Conservation (phyloP, 1,139 yeast genomes). For the Taphrina confusa region DNA sequence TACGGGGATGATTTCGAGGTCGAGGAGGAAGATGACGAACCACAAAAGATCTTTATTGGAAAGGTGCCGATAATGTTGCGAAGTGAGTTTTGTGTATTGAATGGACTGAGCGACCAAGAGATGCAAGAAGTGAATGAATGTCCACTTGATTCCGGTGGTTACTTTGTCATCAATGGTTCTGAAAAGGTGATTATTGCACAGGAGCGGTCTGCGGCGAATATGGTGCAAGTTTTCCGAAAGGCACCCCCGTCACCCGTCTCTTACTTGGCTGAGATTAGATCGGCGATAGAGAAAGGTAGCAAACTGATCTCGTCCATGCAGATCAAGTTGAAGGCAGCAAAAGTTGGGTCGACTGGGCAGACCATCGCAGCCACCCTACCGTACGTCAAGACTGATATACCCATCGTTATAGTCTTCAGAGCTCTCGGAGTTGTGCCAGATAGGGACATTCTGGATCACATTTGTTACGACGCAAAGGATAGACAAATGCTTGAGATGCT, state of each 20-base stretch:
- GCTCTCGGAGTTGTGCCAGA: constrained; percentile 98
- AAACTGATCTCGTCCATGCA: constrained; percentile 92
- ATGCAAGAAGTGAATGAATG: constrained; percentile 94
- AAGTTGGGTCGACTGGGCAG: constrained; percentile 43
- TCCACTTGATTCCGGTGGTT: constrained; percentile 97
- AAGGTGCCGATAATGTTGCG: constrained; percentile 97
- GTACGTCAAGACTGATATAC: constrained; percentile 92
- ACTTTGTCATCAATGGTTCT: constrained; percentile 95
- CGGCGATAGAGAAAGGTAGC: constrained; percentile 95
- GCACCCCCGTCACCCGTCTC: constrained; percentile 97
- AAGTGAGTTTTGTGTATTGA: constrained; percentile 90
- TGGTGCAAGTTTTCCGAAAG: constrained; percentile 96
- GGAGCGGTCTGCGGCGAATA: constrained; percentile 97
- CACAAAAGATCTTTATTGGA: constrained; percentile 81
- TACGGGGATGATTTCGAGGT: constrained; percentile 67
- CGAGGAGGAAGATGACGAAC: constrained; percentile 61
- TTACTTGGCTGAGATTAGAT: constrained; percentile 93
- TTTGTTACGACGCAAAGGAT: constrained; percentile 94
- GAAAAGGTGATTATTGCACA: constrained; percentile 98
- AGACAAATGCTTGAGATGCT: constrained; percentile 99
- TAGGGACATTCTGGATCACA: constrained; percentile 97
- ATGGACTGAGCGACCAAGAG: constrained; percentile 91
- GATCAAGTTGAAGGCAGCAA: constrained; percentile 66
- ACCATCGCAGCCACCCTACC: constrained; percentile 95
- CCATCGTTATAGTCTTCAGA: constrained; percentile 93